Base-by-base conservation (phyloP, 352 stramenopile species). In the Pythium insidiosum region DNA sequence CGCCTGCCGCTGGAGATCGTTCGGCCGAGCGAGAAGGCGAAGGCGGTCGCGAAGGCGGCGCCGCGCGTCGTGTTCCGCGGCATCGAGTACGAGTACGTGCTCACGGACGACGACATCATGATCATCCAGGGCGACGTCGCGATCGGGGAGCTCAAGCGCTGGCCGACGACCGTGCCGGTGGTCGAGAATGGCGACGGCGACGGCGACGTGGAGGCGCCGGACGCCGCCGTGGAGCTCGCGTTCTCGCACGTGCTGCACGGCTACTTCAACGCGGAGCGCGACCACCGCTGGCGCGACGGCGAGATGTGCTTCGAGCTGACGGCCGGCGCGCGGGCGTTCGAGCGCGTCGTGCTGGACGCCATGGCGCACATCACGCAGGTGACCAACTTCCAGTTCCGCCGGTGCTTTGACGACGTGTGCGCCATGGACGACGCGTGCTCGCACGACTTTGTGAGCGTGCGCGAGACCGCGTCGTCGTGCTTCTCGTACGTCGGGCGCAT, bases 81-180 rank as follows among this genome's bases (percentile, higher is more conserved):
- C 22, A 81, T 89, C 35, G 79, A 92, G 60, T 86, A 88, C 47
- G 71, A 85, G 57, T 88, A 84, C 40, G 77, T 88, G 22, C 58
- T 88, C 22, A 64, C 72, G 0, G 76, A 92, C 36, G 67, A 81
- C 46, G 66, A 67, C 38, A 62, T 86, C 26, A 81, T 92, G 70
- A 39, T 92, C 19, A 82, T 84, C 35, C 79, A 92, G 40, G 76
- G 76, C 34, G 78, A 91, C 37, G 57, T 88, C 19, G 76, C 79
- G 12, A 86, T 88, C 42, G 76, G 76, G 19, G 61, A 83, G 56
- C 40, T 61, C 21, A 37, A n/a, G 12, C 44, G 26, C 3, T 62
- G 51, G 51, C 15, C 53, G 1, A n/a, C n/a, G n/a, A n/a, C n/a
- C n/a, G n/a, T n/a, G n/a, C n/a, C n/a, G n/a, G n/a, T n/a, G n/a